Percentiles rank a stretch among this genome's conserved stretches.
phyloP scores from a whole-genome alignment of 371 early-diverging fungal species.

The Rhizomucor miehei region DNA sequence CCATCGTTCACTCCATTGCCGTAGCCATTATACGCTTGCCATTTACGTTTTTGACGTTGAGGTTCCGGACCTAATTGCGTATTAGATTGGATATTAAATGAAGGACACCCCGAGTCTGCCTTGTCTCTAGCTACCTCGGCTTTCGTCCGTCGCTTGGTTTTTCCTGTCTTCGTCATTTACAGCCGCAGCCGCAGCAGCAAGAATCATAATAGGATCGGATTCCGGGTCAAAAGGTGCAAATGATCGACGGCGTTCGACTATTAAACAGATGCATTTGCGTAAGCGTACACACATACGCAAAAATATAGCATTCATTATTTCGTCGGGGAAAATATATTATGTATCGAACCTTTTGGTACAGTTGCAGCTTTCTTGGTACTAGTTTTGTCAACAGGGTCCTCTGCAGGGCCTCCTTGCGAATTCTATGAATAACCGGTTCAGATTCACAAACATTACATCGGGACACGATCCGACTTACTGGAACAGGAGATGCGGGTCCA shows the following conservation, averaged over 20 bases:
- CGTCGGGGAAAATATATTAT: not conserved
- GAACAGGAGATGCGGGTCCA: slow-evolving; percentile 1
- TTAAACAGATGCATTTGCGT: not conserved
- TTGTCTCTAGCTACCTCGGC: too few species aligned
- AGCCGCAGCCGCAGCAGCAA: slow-evolving; percentile 47
- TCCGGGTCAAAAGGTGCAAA: slow-evolving; percentile 3
- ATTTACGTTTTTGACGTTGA: slow-evolving; percentile 6
- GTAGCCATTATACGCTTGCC: slow-evolving; percentile 7
- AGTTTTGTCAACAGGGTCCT: not conserved
- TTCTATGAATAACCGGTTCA: too few species aligned
- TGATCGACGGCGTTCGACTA: not conserved
- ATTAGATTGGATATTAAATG: too few species aligned
- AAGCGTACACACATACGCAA: not conserved
- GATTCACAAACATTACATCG: slow-evolving; percentile 6
- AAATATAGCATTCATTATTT: not conserved
- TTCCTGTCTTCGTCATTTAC: slow-evolving; percentile 23
- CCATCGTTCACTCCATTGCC: slow-evolving; percentile 1
- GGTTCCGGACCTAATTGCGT: not conserved
- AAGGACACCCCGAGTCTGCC: too few species aligned
- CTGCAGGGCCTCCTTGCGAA: not conserved
- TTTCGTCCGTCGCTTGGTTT: not conserved
- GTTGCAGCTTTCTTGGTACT: not conserved
- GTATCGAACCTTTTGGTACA: not conserved
- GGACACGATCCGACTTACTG: slow-evolving; percentile 6
- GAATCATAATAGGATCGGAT: slow-evolving; percentile 43